Base-by-base conservation (phyloP, 768 basidiomycete genomes). In the Sistotremastrum suecicum region DNA sequence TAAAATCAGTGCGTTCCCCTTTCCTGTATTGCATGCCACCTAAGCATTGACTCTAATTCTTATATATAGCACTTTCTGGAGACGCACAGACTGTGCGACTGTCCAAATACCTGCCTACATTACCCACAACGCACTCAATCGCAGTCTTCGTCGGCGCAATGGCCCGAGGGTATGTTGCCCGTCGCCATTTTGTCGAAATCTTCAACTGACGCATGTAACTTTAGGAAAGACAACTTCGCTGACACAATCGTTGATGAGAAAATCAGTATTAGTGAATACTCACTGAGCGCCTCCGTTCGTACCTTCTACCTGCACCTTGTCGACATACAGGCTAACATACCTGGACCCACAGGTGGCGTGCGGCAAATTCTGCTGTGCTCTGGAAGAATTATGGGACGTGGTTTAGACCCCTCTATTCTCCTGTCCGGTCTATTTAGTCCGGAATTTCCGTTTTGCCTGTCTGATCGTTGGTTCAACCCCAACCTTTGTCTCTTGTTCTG, bases 141-240 rank as follows among this genome's bases (percentile, higher is more conserved):
- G 91, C 89, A 11, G 85, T 99, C 45, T 95, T 97, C 54, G 91
- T 99, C 46, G 94, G 94, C 42, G 95, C 94, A 20, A 99, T 99
- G 94, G 94, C 94, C 5, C 72, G 94, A 48, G 94, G 94, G 60
- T 66, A 32, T 43, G 63, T 52, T 8, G 39, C n/a, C 7, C 30
- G 28, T 34, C 34, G 0, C 34, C 33, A 12, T 1, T 37, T 20
- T 20, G 20, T 3, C 40, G 11, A 7, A 8, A 4, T 9, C 5
- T 32, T 12, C 28, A 32, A n/a, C 30, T 11, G 11, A 20, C 20
- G 20, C 20, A 20, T 20, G 20, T 20, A 20, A 8, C 10, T 11
- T 7, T 55, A 65, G 66, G 7, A 79, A 75, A 43, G 95, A 99
- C 54, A 88, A 94, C 65, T 99, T 99, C 66, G 95, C 95, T 9